Evolutionary conservation across 2,329 filamentous ascomycete genomes (phyloP), one percentile per base, ranked within the genome.

Genomic region (Madurella fahalii): DNA sequence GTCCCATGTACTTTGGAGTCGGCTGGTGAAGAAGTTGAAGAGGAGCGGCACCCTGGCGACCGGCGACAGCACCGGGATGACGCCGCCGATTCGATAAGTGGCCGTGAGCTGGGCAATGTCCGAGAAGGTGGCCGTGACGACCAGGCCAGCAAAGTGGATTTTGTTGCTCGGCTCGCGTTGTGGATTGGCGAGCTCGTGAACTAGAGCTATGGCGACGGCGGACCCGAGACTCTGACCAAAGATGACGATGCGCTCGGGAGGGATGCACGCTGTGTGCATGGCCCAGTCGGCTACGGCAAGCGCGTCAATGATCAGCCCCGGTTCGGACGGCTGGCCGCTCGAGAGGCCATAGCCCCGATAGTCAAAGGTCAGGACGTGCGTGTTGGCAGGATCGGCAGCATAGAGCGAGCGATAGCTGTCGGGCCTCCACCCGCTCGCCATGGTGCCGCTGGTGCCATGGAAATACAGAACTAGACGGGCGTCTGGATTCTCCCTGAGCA

Each of bases 201-300:
- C 63, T 3, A 72, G 56, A 0, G 67, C 60, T 9, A 69, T 64
- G 17, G 54, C 50, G 1, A 74, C 69, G 2, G 66, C 81, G 1
- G 82, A 82, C 4, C 83, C 82, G 32, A 86, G 69, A 0, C 79
- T 83, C 60, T 86, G 82, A 0, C 72, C 77, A 55, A 81, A 85
- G 18, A 85, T 65, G n/a, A 82, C 71, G 40, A 83, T 85, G 0
- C 78, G 75, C 2, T 74, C 73, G 0, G 79, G 71, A 1, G 80
- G 77, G 3, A 86, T 77, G 0, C 70, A 67, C 2, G 77, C 80
- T 0, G 72, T 73, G 1, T 78, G 68, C 52, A 77, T 71, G 0
- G 79, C 81, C 75, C 80, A 86, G 11, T 81, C 69, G 2, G 74
- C 74, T 2, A 84, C 65, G 0, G 78, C 69, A 0, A 78, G 60